Percentiles rank a stretch among this genome's conserved stretches.
Conservation (phyloP, 208 protist species). For the Willaertia magna region DNA sequence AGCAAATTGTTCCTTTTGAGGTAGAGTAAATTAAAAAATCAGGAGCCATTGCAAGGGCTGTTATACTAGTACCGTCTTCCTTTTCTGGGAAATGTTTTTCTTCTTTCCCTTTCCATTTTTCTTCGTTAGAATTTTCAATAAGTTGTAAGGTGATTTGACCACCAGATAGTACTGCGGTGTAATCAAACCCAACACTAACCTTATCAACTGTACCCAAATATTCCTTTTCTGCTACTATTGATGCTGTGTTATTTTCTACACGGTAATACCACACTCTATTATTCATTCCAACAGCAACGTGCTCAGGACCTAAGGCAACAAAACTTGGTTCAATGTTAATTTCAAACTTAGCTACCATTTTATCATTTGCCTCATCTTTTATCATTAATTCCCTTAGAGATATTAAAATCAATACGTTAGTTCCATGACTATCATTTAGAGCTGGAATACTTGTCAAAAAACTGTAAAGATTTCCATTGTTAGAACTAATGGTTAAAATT, state of each 20-base stretch:
- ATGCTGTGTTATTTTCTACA: constrained; percentile 26
- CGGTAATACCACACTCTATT: constrained; percentile 70
- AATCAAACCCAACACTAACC: constrained; percentile 53
- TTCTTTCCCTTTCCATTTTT: constrained; percentile 11
- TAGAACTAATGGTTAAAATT: constrained; percentile 55
- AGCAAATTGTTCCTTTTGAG: constrained; percentile 48
- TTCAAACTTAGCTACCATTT: constrained; percentile 45
- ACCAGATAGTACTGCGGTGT: constrained; percentile 63
- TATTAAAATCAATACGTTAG: constrained; percentile 57
- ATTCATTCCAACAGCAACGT: constrained; percentile 58
- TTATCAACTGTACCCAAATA: constrained; percentile 53
- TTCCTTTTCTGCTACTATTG: constrained; percentile 23
- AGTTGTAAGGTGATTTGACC: constrained; percentile 62
- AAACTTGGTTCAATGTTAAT: constrained; percentile 67
- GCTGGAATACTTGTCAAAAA: constrained; percentile 61
- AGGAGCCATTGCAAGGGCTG: constrained; percentile 62
- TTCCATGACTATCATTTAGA: constrained; percentile 52
- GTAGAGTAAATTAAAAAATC: constrained; percentile 77
- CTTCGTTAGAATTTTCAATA: constrained; percentile 33
- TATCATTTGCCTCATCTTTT: constrained; percentile 52
- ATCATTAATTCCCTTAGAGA: constrained; percentile 64
- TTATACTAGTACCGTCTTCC: constrained; percentile 43
- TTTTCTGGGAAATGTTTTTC: constrained; percentile 44
- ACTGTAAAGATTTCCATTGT: constrained; percentile 51
- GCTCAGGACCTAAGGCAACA: constrained; percentile 55